Evolutionary conservation across 2,329 filamentous ascomycete species (phyloP).

Genomic region (Coniochaeta prunicola): DNA sequence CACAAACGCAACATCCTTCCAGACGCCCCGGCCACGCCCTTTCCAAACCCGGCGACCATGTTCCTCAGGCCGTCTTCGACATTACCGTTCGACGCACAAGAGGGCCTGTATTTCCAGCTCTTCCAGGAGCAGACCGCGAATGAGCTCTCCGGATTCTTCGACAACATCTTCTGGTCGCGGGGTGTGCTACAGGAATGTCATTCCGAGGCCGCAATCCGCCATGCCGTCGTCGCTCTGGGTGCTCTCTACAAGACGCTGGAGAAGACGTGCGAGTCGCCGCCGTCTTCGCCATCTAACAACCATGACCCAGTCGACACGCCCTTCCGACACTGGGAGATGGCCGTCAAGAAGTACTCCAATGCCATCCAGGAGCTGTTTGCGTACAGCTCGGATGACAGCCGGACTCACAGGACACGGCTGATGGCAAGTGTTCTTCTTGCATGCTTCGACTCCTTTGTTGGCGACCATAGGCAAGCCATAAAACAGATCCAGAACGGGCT

Average conservation of each 20-base stretch:
- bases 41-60: constrained; percentile 13
- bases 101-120: constrained; percentile 54
- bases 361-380: constrained; percentile 44
- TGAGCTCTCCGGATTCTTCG: constrained; percentile 61
- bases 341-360: constrained; percentile 51
- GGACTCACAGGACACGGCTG: constrained; percentile 45
- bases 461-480: constrained; percentile 55
- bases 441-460: constrained; percentile 63
- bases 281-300: constrained; percentile 32
- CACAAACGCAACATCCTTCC: constrained; percentile 19
- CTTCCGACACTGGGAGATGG: constrained; percentile 49
- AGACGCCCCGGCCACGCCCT: constrained; percentile 8
- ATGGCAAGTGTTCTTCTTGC: constrained; percentile 59
- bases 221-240: constrained; percentile 59
- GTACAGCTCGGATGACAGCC: constrained; percentile 31
- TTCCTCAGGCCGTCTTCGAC: constrained; percentile 35
- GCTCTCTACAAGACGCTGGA: constrained; percentile 62
- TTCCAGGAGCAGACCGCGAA: constrained; percentile 54
- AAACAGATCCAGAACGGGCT: constrained; percentile 54
- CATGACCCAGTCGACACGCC: constrained; percentile 30
- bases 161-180: constrained; percentile 57
- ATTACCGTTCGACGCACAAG: constrained; percentile 41
- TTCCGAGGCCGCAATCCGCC: constrained; percentile 51
- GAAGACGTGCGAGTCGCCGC: constrained; percentile 43
- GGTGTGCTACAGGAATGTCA: constrained; percentile 59